Evolutionary conservation across 352 stramenopile genomes (phyloP).

Genomic region (Phytopythium litorale): DNA sequence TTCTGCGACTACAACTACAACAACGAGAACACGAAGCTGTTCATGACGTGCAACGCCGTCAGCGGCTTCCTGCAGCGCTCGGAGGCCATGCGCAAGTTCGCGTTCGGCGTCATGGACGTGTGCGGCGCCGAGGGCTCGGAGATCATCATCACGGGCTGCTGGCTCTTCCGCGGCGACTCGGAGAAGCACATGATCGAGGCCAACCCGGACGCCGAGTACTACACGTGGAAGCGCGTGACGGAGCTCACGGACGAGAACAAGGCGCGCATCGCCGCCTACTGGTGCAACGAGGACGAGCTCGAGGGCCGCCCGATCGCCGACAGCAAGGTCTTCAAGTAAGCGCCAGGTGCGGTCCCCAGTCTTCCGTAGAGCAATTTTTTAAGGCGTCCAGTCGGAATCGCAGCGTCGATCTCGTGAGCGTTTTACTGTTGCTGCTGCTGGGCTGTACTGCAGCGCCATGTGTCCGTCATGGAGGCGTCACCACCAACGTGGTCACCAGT

Average conservation of each 20-base stretch:
- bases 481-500: too few species aligned
- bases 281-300: slow-evolving; percentile 85
- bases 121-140: slow-evolving; percentile 50
- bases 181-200: slow-evolving; percentile 85
- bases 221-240: slow-evolving; percentile 88
- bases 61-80: slow-evolving; percentile 91
- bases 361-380: background rate
- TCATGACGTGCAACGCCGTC: slow-evolving; percentile 93
- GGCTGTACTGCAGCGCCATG: too few species aligned
- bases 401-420: background rate
- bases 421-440: background rate
- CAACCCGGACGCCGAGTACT: slow-evolving; percentile 93
- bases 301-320: slow-evolving; percentile 89
- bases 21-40: slow-evolving; percentile 90
- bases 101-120: slow-evolving; percentile 87
- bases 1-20: slow-evolving; percentile 94
- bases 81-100: slow-evolving; percentile 91
- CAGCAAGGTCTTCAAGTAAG: slow-evolving; percentile 95
- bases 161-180: slow-evolving; percentile 88
- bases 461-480: too few species aligned
- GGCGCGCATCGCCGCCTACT: slow-evolving; percentile 81
- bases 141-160: slow-evolving; percentile 90
- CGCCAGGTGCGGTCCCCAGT: background rate
- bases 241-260: slow-evolving; percentile 71
- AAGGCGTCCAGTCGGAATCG: background rate